phyloP scores from a whole-genome alignment of 371 early-diverging fungal genomes.

The Choanephora cucurbitarum region DNA sequence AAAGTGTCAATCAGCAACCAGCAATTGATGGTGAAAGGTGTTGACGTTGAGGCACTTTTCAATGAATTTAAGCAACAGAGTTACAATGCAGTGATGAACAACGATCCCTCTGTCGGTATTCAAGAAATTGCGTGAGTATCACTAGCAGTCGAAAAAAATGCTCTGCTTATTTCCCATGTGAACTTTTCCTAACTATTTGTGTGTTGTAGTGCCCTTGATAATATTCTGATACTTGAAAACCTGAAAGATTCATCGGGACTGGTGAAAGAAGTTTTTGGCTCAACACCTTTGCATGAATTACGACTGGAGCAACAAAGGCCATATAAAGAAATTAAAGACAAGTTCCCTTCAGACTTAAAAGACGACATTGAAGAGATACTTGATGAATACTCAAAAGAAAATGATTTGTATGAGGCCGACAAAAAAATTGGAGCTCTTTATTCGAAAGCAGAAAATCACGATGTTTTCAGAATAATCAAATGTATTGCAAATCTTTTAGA shows the following conservation, averaged over 20 bases:
- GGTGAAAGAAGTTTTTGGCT: neutral
- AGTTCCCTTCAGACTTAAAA: neutral
- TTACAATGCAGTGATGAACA: neutral
- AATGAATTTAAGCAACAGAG: neutral
- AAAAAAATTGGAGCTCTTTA: neutral
- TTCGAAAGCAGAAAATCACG: neutral
- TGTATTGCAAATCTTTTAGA: neutral
- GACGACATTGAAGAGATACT: neutral
- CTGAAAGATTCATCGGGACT: neutral
- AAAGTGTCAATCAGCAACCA: neutral
- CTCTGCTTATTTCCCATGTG: neutral
- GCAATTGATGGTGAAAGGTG: neutral
- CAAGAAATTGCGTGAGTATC: neutral
- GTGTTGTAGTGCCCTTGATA: neutral
- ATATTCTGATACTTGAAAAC: neutral
- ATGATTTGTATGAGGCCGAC: neutral
- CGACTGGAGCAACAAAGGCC: neutral
- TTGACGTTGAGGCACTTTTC: neutral
- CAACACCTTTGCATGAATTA: neutral
- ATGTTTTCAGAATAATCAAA: neutral
- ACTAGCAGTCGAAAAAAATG: no score
- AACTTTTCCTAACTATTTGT: neutral
- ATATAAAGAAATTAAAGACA: neutral
- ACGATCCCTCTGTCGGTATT: neutral
- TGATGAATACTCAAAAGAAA: neutral